phyloP scores from a whole-genome alignment of 2,329 filamentous ascomycete species.

The Cercospora sp. region DNA sequence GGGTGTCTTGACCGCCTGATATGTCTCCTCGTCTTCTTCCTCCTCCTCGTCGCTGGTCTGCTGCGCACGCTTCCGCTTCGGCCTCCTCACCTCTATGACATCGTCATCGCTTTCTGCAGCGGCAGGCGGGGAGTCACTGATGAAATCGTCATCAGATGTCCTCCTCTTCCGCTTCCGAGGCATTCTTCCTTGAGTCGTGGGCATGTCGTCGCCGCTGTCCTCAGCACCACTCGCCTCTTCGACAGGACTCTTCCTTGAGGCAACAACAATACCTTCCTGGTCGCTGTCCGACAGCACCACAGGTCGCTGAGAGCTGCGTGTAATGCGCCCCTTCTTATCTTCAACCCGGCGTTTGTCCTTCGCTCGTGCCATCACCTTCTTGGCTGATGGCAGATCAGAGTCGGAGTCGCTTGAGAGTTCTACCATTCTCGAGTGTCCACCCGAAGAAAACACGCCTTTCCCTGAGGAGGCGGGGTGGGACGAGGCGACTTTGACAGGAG shows the following conservation, averaged over 20 bases:
- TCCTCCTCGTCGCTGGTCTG: constrained; percentile 20
- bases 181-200: constrained; percentile 33
- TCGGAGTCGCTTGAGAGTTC: constrained; percentile 30
- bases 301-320: constrained; percentile 18
- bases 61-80: constrained; percentile 24
- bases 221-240: not conserved
- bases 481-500: constrained; percentile 29
- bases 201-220: constrained; percentile 34
- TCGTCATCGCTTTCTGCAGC: constrained; percentile 37
- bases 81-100: constrained; percentile 25
- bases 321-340: constrained; percentile 5
- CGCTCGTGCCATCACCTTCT: constrained; percentile 10
- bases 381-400: constrained; percentile 22
- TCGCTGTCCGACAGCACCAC: constrained; percentile 23
- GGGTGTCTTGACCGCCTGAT: constrained; percentile 32
- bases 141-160: constrained; percentile 28
- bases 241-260: not conserved
- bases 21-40: constrained; percentile 25
- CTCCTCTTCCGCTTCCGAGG: constrained; percentile 23
- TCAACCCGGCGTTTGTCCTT: constrained; percentile 4
- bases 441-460: constrained; percentile 35
- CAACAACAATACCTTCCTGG: constrained; percentile 9
- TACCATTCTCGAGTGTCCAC: constrained; percentile 20
- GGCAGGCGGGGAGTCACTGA: constrained; percentile 26
- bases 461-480: constrained; percentile 25